Base-by-base conservation (phyloP, 176 grass and related monocot species). In the Rhynchospora tenuis region DNA sequence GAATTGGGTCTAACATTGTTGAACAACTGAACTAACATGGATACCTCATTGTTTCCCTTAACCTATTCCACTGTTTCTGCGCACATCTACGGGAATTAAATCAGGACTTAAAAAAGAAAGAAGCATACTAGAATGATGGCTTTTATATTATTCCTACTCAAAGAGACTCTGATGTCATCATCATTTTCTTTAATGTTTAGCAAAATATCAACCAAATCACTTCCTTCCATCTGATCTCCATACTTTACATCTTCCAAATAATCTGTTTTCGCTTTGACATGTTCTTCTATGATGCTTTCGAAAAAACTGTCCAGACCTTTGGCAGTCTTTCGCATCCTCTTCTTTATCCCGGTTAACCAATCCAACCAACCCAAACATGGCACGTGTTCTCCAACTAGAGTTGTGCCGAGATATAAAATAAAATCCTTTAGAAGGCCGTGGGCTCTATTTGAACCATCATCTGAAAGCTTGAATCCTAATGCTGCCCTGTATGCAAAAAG, bases 101-200 rank as follows among this genome's bases (percentile, higher is more conserved):
- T 29, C 9, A 23, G n/a, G 1, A 47, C 47, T 7, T 52, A 54
- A 9, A 13, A 13, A 9, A 42, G 23, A 23, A 7, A 42, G 2
- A 48, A 6, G 15, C 58, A 38, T 88, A 90, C 88, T 42, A 88
- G 73, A 69, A 90, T 48, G 46, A 94, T 16, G 29, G 81, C 92
- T 61, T 94, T 94, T 38, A 91, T 81, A 72, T 86, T 85, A 9
- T 79, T 42, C 56, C 83, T 83, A 11, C 82, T 87, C 4, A 91
- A 81, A 7, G 80, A 5, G 43, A 73, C 42, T 22, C 55, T 27
- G 1, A 24, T 26, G 1, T 33, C 70, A 10, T 66, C 83, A 50
- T 59, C 44, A 5, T 78, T 62, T 0, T 79, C 57, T 29, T 88
- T 59, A 78, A 88, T n/a, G 5, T 84, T 79, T 8, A 90, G 81